Conservation (phyloP, 768 basidiomycete species). For the Leccinum boreale region DNA sequence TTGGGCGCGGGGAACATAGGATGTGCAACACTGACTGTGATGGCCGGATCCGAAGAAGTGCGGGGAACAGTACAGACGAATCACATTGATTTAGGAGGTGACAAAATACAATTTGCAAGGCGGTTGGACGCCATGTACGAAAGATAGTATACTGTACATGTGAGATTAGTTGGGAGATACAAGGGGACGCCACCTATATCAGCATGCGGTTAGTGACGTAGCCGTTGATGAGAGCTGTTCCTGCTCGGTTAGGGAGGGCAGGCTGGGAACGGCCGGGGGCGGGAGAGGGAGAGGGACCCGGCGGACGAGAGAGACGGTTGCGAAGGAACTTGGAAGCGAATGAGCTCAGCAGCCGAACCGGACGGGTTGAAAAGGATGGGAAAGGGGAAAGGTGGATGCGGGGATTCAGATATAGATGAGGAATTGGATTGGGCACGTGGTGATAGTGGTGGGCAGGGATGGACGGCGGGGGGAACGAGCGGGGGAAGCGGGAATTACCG, state of each 20-base stretch:
- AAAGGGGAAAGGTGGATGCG: not conserved
- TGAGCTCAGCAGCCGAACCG: slow-evolving; percentile 6
- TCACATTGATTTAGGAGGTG: not conserved
- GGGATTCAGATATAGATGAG: slow-evolving; percentile 3
- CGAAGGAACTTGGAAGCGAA: not conserved
- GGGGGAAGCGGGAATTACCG: slow-evolving; percentile 23
- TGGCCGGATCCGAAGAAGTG: not conserved
- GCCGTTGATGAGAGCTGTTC: not conserved
- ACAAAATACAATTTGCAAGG: not conserved
- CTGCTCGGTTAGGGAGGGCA: slow-evolving; percentile 4
- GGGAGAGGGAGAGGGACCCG: not conserved
- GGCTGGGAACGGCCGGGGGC: not conserved
- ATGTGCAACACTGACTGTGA: not conserved
- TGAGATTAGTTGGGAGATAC: not conserved
- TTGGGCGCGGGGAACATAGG: not conserved
- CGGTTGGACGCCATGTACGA: not conserved
- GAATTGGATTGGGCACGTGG: slow-evolving; percentile 6
- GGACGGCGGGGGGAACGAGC: slow-evolving; percentile 8
- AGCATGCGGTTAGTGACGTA: not conserved
- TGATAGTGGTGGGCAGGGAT: slow-evolving; percentile 5
- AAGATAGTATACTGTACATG: not conserved
- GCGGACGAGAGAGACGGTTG: not conserved
- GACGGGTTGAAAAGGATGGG: not conserved
- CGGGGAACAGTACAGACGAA: not conserved
- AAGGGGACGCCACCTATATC: not conserved